Conservation (phyloP, 495 filamentous ascomycete genomes). For the Parmelia sp. region DNA sequence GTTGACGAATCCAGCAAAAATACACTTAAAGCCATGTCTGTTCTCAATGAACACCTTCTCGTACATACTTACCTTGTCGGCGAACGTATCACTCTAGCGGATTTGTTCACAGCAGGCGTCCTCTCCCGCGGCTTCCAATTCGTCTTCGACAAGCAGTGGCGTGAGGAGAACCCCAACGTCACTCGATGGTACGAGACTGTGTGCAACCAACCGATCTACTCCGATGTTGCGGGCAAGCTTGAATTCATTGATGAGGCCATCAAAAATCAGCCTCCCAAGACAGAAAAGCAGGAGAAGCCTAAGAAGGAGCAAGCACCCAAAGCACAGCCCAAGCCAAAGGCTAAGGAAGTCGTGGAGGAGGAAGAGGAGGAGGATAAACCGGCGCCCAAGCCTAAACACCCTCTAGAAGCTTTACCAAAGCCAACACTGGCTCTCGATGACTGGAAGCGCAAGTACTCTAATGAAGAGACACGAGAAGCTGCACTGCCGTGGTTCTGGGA, state of each 20-base stretch:
- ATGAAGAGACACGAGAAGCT: slow-evolving; percentile 74
- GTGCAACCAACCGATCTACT: slow-evolving; percentile 84
- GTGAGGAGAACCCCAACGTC: slow-evolving; percentile 70
- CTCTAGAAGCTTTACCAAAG: slow-evolving; percentile 76
- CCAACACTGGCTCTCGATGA: slow-evolving; percentile 83
- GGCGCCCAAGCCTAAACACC: slow-evolving; percentile 92
- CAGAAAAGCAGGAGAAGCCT: slow-evolving; percentile 61
- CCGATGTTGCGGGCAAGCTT: slow-evolving; percentile 64
- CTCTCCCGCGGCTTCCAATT: slow-evolving; percentile 78
- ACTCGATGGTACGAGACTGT: slow-evolving; percentile 93
- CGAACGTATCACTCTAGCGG: slow-evolving; percentile 94
- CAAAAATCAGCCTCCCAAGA: slow-evolving; percentile 88
- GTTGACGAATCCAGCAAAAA: slow-evolving; percentile 70
- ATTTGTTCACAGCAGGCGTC: slow-evolving; percentile 74
- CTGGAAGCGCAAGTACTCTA: slow-evolving; percentile 98
- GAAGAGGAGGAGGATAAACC: slow-evolving; percentile 65
- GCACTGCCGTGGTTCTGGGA: slow-evolving; percentile 99
- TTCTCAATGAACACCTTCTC: slow-evolving; percentile 80
- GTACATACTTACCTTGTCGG: slow-evolving; percentile 95
- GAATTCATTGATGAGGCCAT: slow-evolving; percentile 75
- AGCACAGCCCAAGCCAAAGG: slow-evolving; percentile 48
- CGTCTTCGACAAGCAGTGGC: slow-evolving; percentile 85
- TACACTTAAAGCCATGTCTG: slow-evolving; percentile 57
- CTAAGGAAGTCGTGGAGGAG: slow-evolving; percentile 54
- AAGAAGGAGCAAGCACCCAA: slow-evolving; percentile 55